Base-by-base conservation (phyloP, 192 early-diverging fungal genomes). In the Umbelopsis vinacea region DNA sequence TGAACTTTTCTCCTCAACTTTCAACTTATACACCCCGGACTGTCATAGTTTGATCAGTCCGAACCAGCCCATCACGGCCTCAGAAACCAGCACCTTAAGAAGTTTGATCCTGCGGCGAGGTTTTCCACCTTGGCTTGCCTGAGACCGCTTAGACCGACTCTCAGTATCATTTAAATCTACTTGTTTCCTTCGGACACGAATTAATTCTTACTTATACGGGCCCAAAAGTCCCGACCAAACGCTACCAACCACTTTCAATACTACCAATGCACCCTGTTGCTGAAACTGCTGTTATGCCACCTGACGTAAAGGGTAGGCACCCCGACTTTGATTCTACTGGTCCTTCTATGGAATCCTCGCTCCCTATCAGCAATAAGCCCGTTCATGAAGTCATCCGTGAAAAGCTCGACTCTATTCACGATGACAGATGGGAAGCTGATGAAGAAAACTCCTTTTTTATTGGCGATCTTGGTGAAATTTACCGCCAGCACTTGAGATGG, bases 381-480 rank as follows among this genome's bases (percentile, higher is more conserved):
- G 68, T 78, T n/a, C 47, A 54, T 14, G 68, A 67, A 7, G 66
- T 71, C 71, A 71, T 60, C 63, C 71, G 74, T 69, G 73, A 80
- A 66, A 80, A 75, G 70, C 75, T 78, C 17, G 74, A 80, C 52
- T 74, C 81, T 54, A 73, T 77, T 52, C 54, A 77, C 33, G 72
- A 70, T 67, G 74, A 69, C 45, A 79, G 66, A 14, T 54, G 50
- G 73, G 89, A 92, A 71, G 57, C 83, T 46, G 87, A 89, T 69
- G 86, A 83, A 23, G 91, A 95, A 74, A 96, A 97, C 75, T 91
- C 98, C 33, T 99, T 99, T 81, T 97, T 91, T 84, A 94, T 98
- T 47, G 92, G 89, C 50, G 96, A 99, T 83, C 78, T 99, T 73
- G 97, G 95, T 63, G 92, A 95, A 82, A 88, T 99, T 29, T 85